Evolutionary conservation across 2,329 filamentous ascomycete species (phyloP).

Genomic region (Colletotrichum lentis): DNA sequence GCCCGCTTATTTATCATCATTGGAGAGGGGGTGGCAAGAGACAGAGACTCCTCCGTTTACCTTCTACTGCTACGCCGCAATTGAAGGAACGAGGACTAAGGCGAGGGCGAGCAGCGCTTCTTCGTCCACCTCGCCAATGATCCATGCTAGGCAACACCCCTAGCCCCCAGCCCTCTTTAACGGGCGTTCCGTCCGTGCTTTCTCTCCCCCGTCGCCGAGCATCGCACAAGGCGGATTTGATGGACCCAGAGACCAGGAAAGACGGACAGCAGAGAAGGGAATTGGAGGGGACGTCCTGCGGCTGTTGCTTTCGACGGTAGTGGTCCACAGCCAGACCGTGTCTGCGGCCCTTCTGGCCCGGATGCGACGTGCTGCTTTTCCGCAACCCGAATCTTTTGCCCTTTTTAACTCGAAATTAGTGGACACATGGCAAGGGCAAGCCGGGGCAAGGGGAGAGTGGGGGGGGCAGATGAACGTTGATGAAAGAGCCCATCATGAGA

Average conservation of each 20-base stretch:
- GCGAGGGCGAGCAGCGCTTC: not conserved
- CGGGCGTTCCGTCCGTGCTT: constrained; percentile 26
- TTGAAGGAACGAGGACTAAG: not conserved
- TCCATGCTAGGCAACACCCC: not conserved
- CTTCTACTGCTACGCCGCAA: constrained; percentile 3
- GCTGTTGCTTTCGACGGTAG: constrained; percentile 13
- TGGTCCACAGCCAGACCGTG: constrained; percentile 35
- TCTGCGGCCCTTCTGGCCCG: constrained; percentile 34
- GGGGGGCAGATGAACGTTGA: not conserved
- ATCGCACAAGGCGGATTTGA: constrained; percentile 1
- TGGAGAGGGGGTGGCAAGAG: not conserved
- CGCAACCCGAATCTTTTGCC: constrained; percentile 4
- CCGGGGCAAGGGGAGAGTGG: not conserved
- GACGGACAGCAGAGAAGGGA: not conserved
- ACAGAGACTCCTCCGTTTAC: not conserved
- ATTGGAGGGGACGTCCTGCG: constrained; percentile 14
- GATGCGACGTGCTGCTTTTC: constrained; percentile 25
- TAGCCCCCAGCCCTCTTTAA: constrained; percentile 27
- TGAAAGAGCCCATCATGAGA: not conserved
- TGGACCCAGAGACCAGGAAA: constrained; percentile 22
- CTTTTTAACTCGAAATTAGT: constrained; percentile 9
- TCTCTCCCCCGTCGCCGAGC: constrained; percentile 16
- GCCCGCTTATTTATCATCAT: not conserved
- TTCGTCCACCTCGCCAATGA: not conserved
- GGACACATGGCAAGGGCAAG: not conserved